Base-by-base conservation (phyloP, 768 basidiomycete genomes). In the Boletus subparvulus region DNA sequence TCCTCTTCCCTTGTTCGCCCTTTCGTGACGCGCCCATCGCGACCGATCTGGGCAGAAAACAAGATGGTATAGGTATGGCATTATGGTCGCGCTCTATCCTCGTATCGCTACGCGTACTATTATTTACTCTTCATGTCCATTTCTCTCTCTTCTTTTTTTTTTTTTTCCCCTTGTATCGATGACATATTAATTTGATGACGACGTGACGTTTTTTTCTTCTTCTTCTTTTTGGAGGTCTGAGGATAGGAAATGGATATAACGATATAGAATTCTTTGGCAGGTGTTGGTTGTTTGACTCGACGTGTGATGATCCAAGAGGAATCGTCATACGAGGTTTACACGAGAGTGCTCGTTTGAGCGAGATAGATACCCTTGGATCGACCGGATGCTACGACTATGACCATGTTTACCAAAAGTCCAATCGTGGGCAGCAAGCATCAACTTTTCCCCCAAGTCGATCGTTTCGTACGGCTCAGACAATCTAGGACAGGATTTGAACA, bases 111-210 rank as follows among this genome's bases (percentile, higher is more conserved):
- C 43, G 33, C 52, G 26, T 36, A 41, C 48, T 32, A 32, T 41
- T 54, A 54, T 56, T 56, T 55, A 46, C 44, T 55, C 35, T 21
- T 37, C n/a, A 26, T 16, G 28, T 52, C 40, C 41, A 14, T 21
- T 21, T 35, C 12, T 32, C 2, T 32, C 19, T 42, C 26, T 28
- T 5, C 3, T 5, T 26, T 51, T 11, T 4, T 51, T 42, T 13
- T 13, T 6, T 9, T 32, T 24, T 26, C 3, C 26, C 41, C 28
- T 32, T 56, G 50, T 53, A 53, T 45, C 28, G 21, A 41, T 8
- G 39, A 56, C 40, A 55, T 44, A 44, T 56, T 26, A 55, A 55
- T 55, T 55, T 39, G 43, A 55, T 35, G 52, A 56, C 37, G 14
- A 56, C 43, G 11, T 32, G 43, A 56, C 50, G 36, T 17, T 24